These are phyloP conservation scores for Cutaneotrichosporon sp. DNA, from an alignment of 1,284 basidiomycete species.

Conservation along the genomic window DNA sequence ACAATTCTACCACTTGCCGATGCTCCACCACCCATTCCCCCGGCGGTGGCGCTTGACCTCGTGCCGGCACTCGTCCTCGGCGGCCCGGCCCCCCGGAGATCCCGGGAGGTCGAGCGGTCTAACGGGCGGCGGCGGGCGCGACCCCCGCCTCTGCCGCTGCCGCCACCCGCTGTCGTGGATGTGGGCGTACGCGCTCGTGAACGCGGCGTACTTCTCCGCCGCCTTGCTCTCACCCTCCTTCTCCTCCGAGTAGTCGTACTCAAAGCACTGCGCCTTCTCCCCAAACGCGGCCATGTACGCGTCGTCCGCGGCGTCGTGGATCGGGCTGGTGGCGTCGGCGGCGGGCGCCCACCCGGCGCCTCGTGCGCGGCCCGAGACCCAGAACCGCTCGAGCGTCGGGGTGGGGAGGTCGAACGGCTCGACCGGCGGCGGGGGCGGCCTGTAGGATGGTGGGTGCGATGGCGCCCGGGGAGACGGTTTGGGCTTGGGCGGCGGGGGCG, in stretches of 20 bases:
- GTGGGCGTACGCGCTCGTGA: background rate
- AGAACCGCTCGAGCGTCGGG: background rate
- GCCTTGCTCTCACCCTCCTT: background rate
- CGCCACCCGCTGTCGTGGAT: background rate
- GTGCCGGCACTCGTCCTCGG: background rate
- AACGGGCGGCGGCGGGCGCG: background rate
- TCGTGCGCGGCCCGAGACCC: background rate
- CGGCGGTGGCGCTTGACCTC: background rate
- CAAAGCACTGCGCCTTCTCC: background rate
- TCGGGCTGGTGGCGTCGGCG: background rate
- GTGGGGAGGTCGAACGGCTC: background rate
- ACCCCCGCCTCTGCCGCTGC: background rate
- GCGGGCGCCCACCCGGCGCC: background rate
- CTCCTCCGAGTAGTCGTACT: background rate
- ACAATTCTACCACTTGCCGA: background rate
- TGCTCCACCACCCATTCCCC: background rate
- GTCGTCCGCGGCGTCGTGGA: conserved; percentile 5
- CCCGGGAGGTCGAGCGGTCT: background rate
- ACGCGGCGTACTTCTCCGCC: background rate
- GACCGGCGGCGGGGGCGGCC: background rate
- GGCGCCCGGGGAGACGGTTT: background rate
- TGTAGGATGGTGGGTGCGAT: no score
- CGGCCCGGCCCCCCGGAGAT: background rate
- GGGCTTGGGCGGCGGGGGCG: background rate
- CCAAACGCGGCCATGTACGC: conserved; percentile 1